A percentile compares a stretch with the other conserved stretches of the same genome.
Evolutionary conservation across 192 early-diverging fungal species (phyloP).

Genomic region (Obelidium mucronatum): DNA sequence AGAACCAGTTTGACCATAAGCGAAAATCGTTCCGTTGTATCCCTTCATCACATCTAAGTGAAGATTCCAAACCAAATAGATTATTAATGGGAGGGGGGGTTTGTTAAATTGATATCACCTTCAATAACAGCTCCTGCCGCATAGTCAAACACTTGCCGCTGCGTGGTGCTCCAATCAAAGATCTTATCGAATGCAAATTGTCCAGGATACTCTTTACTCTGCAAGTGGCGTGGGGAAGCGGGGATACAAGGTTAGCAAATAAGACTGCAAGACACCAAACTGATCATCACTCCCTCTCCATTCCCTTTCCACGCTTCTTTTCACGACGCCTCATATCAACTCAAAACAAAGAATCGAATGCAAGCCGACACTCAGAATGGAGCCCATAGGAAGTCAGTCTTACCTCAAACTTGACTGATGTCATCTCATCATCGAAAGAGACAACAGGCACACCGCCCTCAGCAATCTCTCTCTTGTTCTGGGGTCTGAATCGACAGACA

Average conservation of each 20-base stretch:
- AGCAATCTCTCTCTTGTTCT: conserved; percentile 88
- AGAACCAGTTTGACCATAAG: conserved; percentile 98
- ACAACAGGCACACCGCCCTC: conserved; percentile 92
- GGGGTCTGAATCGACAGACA: conserved; percentile 96
- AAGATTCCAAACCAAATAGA: not conserved
- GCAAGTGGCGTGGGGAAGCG: too few species aligned
- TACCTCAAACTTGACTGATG: conserved; percentile 68
- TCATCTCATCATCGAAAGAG: conserved; percentile 77
- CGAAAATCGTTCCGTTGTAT: conserved; percentile 99
- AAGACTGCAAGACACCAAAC: too few species aligned
- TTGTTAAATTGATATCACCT: conserved; percentile 62
- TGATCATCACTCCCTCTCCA: not conserved
- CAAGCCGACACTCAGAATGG: not conserved
- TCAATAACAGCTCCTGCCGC: conserved; percentile 91
- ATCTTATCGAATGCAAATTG: conserved; percentile 91
- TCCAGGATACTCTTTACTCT: conserved; percentile 65
- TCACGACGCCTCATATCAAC: conserved; percentile 19
- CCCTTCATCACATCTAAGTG: conserved; percentile 89
- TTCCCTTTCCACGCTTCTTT: conserved; percentile 12
- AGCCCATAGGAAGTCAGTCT: not conserved
- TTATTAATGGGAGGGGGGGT: not conserved
- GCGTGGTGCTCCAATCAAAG: conserved; percentile 84
- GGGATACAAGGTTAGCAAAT: too few species aligned
- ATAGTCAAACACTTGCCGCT: conserved; percentile 90
- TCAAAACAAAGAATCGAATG: conserved; percentile 5